Base-by-base conservation (phyloP, 108 stramenopile species). In the Cyclostephanos tholiformis region DNA sequence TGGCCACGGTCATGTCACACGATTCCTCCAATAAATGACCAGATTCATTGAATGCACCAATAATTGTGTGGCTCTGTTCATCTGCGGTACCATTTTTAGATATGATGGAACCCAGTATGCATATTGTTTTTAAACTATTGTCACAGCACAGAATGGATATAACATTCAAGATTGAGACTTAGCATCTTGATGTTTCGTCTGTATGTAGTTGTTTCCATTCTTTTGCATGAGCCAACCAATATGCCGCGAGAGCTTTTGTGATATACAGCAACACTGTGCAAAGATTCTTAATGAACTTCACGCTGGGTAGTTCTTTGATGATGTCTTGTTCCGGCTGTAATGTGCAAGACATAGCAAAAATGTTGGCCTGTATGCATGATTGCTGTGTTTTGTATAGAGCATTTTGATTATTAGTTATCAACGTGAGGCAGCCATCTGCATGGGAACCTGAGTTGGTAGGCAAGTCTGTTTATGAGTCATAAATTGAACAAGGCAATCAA, bases 201-300 rank as follows among this genome's bases (percentile, higher is more conserved):
- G 70, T 39, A 46, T 52, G 64, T n/a, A 72, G 25, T 65, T 64
- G 71, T n/a, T 50, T 63, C 71, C 71, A 72, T 7, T 20, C 17
- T 20, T 63, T 63, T 13, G 62, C 71, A 30, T 64, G 19, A 30
- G 14, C 71, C 12, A 72, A 23, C 32, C 27, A 63, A 48, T 64
- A 63, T 0, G 22, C 38, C 0, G 71, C 64, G 19, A 72, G 64
- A 60, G 71, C 59, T 25, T 72, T 65, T 8, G 63, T 39, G 27
- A 49, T 12, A 43, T 52, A 20, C n/a, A 22, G 56, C 6, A 72
- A 36, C 20, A 49, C 38, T 14, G 64, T 65, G 11, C 71, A 20
- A 17, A 63, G 36, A 43, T 64, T 72, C 29, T 65, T 51, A 13
- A 72, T 72, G 35, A 55, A 27, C 19, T 41, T 63, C 1, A 63